Evolutionary conservation across 75 land plant species (phyloP), one percentile per base, ranked within the genome.

Genomic region (Pseudotsuga menziesii): DNA sequence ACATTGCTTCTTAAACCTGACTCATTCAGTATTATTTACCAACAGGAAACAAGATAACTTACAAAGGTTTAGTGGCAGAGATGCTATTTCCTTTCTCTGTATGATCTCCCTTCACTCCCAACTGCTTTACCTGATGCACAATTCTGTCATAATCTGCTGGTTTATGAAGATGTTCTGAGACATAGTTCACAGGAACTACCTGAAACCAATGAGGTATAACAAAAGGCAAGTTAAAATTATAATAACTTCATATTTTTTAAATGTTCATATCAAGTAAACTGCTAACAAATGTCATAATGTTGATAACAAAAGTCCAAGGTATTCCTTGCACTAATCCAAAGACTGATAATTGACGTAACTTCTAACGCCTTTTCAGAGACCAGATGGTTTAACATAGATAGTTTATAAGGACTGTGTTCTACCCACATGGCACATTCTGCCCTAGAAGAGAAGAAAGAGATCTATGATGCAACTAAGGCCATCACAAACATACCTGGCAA

Each of bases 221-320:
- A 69, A 41, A 41, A 69, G n/a, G 52, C 72, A 9, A 69, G 72
- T 69, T 69, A 13, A n/a, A 3, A 69, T 69, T n/a, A 39, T 69
- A 69, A 69, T 6, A 7, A 69, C 20, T 22, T 36, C 20, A n/a
- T 41, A 69, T n/a, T 69, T 69, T n/a, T 69, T 19, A 41, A 36
- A 7, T 39, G 22, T 20, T 41, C 72, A 41, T 12, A 20, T 67
- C n/a, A 39, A 67, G 72, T 48, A 2, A 48, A 9, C 54, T 48
- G 12, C 9, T 67, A 36, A 35, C 52, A 48, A 48, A 41, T n/a
- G 25, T 41, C 20, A 67, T 36, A 39, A 4, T 48, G 54, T 48
- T 67, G 41, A 11, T n/a, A 41, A n/a, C 11, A 69, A 69, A 41
- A 41, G 2, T 17, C 12, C 17, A n/a, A 69, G 0, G n/a, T 4